Evolutionary conservation across 2,329 filamentous ascomycete genomes (phyloP), one percentile per base, ranked within the genome.

Genomic region (Fusarium agapanthi): DNA sequence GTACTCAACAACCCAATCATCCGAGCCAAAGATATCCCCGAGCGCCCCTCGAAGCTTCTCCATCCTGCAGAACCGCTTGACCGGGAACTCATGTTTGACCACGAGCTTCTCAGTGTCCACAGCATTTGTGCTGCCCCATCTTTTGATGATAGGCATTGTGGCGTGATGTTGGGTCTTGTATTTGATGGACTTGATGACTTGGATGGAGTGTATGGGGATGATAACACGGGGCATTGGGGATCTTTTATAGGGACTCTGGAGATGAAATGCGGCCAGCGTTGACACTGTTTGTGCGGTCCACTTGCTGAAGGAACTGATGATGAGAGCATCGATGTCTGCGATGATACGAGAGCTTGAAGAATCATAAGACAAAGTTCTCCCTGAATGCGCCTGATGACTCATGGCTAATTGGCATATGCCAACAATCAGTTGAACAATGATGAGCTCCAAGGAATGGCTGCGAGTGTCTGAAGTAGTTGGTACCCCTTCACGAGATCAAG

Each of bases 221-320:
- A 38, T 14, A 53, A 7, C 2, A 6, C 2, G 18, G 50, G 20
- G 3, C 2, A 3, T 8, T 1, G 1, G 7, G 11, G 6, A 2
- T 7, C 24, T 37, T 53, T n/a, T 53, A 53, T 53, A 53, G 24
- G 24, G 5, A 10, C 5, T 5, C 2, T 13, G 34, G 20, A 28
- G 24, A 37, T 2, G 34, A 38, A 26, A 16, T 4, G 11, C 20
- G 7, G 11, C 12, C 5, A 18, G 6, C 5, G 2, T 26, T 51
- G 13, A 37, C n/a, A 15, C 2, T 48, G 3, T 9, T 26, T 53
- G 13, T 15, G 20, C 15, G 18, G 24, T 7, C 37, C 47, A 24
- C 12, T 53, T 53, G 13, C 18, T 16, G 24, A 3, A 22, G 18
- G 1, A 22, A 16, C 14, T 22, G 6, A 35, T 6, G 2, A 22